These are phyloP conservation scores for Psilocybe cubensis DNA, from an alignment of 768 basidiomycete species.

Conservation along the genomic window DNA sequence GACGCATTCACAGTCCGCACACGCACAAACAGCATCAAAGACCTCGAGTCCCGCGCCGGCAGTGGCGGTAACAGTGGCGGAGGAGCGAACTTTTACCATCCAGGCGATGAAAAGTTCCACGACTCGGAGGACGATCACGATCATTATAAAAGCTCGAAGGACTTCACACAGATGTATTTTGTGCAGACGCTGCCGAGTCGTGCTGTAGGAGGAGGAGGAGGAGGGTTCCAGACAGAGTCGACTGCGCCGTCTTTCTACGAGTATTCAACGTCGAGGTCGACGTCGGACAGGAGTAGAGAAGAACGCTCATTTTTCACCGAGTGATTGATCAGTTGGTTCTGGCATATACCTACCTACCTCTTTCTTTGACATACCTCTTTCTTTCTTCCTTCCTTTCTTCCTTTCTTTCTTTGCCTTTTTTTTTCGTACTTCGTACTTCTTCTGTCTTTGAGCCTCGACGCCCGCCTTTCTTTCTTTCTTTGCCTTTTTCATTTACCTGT, in stretches of 20 bases:
- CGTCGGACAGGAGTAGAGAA: not conserved
- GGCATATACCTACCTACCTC: no score
- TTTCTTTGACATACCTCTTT: not conserved
- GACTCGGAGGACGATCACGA: no score
- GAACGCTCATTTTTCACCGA: slow-evolving; percentile 13
- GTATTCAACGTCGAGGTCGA: not conserved
- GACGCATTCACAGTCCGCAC: slow-evolving; percentile 38
- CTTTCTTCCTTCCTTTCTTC: no score
- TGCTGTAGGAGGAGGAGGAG: not conserved
- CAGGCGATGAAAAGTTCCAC: slow-evolving; percentile 6
- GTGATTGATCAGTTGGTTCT: no score
- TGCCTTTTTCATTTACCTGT: not conserved
- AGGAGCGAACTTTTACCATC: no score
- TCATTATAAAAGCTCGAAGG: no score
- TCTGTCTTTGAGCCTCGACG: not conserved
- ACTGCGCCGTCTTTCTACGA: not conserved
- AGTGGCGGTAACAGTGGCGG: no score
- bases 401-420: not conserved
- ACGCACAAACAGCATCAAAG: not conserved
- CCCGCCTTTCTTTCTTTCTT: not conserved
- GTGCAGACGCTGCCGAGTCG: slow-evolving; percentile 5
- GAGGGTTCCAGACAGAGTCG: not conserved
- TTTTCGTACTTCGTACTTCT: not conserved
- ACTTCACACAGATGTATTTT: slow-evolving; percentile 11
- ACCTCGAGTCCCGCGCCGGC: slow-evolving; percentile 6